Percentiles rank a stretch among this genome's conserved stretches.
phyloP scores from a whole-genome alignment of 495 filamentous ascomycete genomes.

The Bacidia rubella region DNA sequence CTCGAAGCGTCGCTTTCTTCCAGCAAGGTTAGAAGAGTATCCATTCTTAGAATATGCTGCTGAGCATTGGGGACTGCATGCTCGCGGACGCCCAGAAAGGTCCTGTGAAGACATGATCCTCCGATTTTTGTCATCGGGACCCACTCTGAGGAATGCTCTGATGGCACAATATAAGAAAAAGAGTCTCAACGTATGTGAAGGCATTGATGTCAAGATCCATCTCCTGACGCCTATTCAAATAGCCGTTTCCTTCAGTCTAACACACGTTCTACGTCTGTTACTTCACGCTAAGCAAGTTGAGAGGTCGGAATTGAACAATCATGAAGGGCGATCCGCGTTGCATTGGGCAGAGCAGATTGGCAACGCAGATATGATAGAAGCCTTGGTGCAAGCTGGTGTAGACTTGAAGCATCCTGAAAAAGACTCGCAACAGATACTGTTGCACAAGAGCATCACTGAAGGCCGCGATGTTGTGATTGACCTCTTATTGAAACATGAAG shows the following conservation, averaged over 20 bases:
- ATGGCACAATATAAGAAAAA: background rate
- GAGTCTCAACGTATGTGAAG: background rate
- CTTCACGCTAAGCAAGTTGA: background rate
- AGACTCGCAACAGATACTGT: background rate
- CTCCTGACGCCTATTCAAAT: background rate
- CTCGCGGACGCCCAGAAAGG: background rate
- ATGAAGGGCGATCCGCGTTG: background rate
- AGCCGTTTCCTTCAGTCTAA: background rate
- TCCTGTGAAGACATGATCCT: background rate
- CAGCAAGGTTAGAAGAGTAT: background rate
- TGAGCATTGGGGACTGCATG: constrained; percentile 1
- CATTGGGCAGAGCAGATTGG: background rate
- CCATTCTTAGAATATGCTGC: constrained; percentile 4
- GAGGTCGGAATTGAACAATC: background rate
- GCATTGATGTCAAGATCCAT: background rate
- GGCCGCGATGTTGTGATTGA: background rate
- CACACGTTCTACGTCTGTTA: background rate
- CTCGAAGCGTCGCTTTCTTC: constrained; percentile 2
- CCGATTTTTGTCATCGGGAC: background rate
- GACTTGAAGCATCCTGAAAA: background rate
- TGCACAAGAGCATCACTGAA: background rate
- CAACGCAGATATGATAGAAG: background rate
- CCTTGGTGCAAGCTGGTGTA: background rate
- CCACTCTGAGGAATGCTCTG: background rate
- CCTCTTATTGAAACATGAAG: background rate